Evolutionary conservation across 169 alveolate species (phyloP), one percentile per base, ranked within the genome.

Genomic region (Cryptosporidium parvum): DNA sequence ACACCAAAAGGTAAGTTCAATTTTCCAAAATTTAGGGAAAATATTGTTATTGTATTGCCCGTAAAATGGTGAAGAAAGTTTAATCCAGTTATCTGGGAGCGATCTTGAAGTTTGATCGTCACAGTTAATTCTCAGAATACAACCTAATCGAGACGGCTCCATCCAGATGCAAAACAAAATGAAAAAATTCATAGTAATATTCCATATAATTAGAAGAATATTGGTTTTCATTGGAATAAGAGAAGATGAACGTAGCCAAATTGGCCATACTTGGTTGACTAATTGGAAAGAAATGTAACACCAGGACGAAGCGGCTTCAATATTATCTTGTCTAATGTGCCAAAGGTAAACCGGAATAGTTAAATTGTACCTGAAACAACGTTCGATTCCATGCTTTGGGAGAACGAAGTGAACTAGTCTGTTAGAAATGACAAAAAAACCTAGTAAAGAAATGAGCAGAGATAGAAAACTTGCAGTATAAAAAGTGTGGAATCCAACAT

Each of bases 271-370:
- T 62, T 80, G 89, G 31, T 80, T 80, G 1, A 80, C 75, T 44
- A 80, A 26, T 29, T 80, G 89, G 42, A 80, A 62, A 29, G 75
- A 59, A 35, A 80, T 59, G 42, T 80, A 80, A 80, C 89, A 80
- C 89, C 89, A 80, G 12, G 89, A 37, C 8, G 89, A 80, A 9
- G 89, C 73, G 2, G 89, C 69, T 26, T 80, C 89, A 5, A 80
- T 61, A 67, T 80, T 80, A 48, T 80, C 89, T 62, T 80, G 89
- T 48, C 75, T 80, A 8, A 80, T 31, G 39, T 80, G 48, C 89
- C 89, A 80, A 44, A 80, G 75, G 26, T 80, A 33, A 33, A 53
- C 67, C 23, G 89, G 89, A 80, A 80, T 23, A 14, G 33, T 23
- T 10, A 59, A 18, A 29, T 80, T 80, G 23, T 62, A 67, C 51